A percentile compares a stretch with the other conserved stretches of the same genome.
Conservation (phyloP, 352 stramenopile genomes). For the Phytophthora agathidicida region DNA sequence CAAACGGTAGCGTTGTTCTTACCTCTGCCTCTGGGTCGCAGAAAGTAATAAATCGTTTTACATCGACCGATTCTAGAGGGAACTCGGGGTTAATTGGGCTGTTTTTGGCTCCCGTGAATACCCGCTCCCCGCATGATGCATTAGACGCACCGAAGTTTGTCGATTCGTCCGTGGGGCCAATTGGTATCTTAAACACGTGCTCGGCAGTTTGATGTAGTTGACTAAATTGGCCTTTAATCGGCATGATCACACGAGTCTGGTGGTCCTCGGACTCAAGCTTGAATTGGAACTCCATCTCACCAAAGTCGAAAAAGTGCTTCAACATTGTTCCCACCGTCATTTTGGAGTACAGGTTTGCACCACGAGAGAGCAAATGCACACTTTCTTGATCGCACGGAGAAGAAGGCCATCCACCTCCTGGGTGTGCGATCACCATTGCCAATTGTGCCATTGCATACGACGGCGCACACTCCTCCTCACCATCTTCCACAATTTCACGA, state of each 20-base stretch:
- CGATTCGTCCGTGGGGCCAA: slow-evolving; percentile 17
- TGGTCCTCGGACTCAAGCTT: slow-evolving; percentile 65
- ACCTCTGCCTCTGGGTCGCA: slow-evolving; percentile 68
- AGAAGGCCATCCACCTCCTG: slow-evolving; percentile 54
- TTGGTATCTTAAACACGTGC: slow-evolving; percentile 24
- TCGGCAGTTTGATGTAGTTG: slow-evolving; percentile 54
- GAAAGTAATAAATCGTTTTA: slow-evolving; percentile 75
- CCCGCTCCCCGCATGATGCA: slow-evolving; percentile 74
- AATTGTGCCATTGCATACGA: slow-evolving; percentile 82
- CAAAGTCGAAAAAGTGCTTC: slow-evolving; percentile 86
- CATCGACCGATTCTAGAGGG: slow-evolving; percentile 71
- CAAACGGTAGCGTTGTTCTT: slow-evolving; percentile 86
- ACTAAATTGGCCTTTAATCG: slow-evolving; percentile 75
- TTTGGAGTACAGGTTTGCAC: slow-evolving; percentile 86
- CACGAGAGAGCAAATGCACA: slow-evolving; percentile 67
- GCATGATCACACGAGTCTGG: slow-evolving; percentile 51
- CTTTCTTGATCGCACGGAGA: slow-evolving; percentile 77
- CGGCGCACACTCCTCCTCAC: slow-evolving; percentile 78
- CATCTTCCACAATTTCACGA: slow-evolving; percentile 83
- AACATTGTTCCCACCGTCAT: slow-evolving; percentile 75
- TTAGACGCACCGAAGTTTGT: slow-evolving; percentile 72
- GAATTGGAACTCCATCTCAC: slow-evolving; percentile 66
- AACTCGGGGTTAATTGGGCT: slow-evolving; percentile 72
- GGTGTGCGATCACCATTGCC: slow-evolving; percentile 70
- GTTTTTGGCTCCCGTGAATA: slow-evolving; percentile 34